Evolutionary conservation across 768 basidiomycete genomes (phyloP).

Genomic region (Agaricus sinodeliciosus): DNA sequence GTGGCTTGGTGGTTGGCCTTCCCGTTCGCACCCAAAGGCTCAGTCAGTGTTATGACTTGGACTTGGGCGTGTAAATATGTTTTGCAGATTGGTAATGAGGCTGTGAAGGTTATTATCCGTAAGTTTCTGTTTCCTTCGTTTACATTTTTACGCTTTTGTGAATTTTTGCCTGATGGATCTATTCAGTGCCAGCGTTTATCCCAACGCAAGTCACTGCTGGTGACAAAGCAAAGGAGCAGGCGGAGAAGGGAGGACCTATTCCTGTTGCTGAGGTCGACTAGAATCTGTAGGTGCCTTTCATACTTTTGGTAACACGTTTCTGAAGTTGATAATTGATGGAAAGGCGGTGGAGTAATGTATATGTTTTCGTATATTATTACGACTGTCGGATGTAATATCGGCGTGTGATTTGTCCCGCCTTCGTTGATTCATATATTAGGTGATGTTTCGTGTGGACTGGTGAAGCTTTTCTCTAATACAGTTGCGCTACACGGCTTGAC

Average conservation of each 20-base stretch:
- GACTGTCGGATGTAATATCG: too few relatives aligned
- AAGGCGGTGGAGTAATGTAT: too few relatives aligned
- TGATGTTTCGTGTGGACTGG: too few relatives aligned
- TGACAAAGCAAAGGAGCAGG: not conserved
- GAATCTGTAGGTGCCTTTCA: not conserved
- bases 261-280: conserved; percentile 6
- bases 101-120: conserved; percentile 3
- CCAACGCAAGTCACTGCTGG: not conserved
- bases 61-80: conserved; percentile 90
- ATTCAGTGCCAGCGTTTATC: conserved; percentile 1
- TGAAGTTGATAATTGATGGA: too few relatives aligned
- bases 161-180: not conserved
- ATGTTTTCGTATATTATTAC: too few relatives aligned
- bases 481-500: too few relatives aligned
- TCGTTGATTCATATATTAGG: too few relatives aligned
- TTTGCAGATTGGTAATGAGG: conserved; percentile 59
- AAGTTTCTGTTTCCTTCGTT: not conserved
- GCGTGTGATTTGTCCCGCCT: too few relatives aligned
- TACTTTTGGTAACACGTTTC: too few relatives aligned
- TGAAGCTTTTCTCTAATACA: too few relatives aligned
- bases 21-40: conserved; percentile 87
- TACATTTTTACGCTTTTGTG: too few relatives aligned
- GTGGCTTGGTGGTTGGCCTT: conserved; percentile 83
- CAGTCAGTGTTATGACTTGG: conserved; percentile 92
- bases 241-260: conserved; percentile 2